phyloP scores from a whole-genome alignment of 2,329 filamentous ascomycete species.

The Xylariaceae sp. region DNA sequence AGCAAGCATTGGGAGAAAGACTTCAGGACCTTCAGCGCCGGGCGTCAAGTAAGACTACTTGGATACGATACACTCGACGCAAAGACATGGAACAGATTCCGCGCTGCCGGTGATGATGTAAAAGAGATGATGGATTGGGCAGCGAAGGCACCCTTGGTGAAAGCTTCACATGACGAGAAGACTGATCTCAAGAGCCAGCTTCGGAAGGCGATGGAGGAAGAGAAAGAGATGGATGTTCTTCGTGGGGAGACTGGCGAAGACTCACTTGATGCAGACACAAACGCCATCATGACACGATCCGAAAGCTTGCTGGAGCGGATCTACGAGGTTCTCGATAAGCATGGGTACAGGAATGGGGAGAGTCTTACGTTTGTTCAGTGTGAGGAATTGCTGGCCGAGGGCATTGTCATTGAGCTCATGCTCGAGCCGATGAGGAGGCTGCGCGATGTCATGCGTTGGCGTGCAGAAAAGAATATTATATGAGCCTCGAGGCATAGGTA shows the following conservation, averaged over 20 bases:
- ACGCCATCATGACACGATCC: neutral
- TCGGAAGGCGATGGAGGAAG: neutral
- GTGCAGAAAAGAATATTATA: neutral
- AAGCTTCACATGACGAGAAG: neutral
- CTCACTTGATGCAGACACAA: neutral
- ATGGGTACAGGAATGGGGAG: neutral
- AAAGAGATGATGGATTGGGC: neutral
- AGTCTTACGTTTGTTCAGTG: conserved; percentile 1
- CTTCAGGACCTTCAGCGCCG: neutral
- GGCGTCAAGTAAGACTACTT: neutral
- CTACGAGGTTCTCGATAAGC: neutral
- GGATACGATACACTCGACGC: neutral
- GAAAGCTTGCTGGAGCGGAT: conserved; percentile 1
- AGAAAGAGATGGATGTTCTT: neutral
- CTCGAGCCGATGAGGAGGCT: neutral
- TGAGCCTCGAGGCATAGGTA: neutral
- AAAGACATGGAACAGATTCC: neutral
- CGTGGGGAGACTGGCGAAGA: neutral
- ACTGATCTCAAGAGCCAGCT: neutral
- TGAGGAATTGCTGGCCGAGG: neutral
- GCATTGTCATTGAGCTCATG: neutral
- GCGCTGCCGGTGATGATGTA: neutral
- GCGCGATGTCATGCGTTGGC: neutral
- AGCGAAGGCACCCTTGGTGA: neutral
- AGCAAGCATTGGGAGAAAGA: conserved; percentile 2